phyloP scores from a whole-genome alignment of 2,329 filamentous ascomycete species.

The Capronia epimyces region DNA sequence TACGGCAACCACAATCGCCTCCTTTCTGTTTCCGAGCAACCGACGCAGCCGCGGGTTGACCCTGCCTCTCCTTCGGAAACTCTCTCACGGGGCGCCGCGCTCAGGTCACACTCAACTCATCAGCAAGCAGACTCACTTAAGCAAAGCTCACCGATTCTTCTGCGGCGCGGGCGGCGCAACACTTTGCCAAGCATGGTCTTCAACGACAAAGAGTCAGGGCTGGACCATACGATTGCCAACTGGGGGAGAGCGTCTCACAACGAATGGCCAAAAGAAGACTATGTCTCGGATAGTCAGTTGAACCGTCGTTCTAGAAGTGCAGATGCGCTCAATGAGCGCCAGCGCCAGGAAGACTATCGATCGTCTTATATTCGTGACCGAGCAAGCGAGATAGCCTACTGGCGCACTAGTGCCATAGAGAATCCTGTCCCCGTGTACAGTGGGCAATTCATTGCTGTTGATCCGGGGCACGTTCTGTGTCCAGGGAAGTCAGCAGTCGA shows the following conservation, averaged over 20 bases:
- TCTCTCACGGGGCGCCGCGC: conserved; percentile 17
- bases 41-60: conserved; percentile 1
- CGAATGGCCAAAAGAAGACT: conserved; percentile 13
- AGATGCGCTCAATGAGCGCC: conserved; percentile 36
- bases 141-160: conserved; percentile 4
- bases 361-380: conserved; percentile 38
- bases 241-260: conserved; percentile 2
- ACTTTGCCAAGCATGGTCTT: conserved; percentile 43
- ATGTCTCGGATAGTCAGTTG: conserved; percentile 23
- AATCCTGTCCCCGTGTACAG: conserved; percentile 26
- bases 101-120: conserved; percentile 23
- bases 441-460: conserved; percentile 21
- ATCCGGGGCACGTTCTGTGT: conserved; percentile 12
- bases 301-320: conserved; percentile 45
- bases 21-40: conserved; percentile 17
- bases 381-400: conserved; percentile 39
- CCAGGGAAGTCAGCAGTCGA: conserved; percentile 5
- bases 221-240: conserved; percentile 4
- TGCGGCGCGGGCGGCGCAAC: conserved; percentile 34
- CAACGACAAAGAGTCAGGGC: conserved; percentile 36
- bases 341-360: conserved; percentile 33
- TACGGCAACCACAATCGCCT: conserved; percentile 14
- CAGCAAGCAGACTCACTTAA: conserved; percentile 10
- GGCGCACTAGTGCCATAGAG: conserved; percentile 34
- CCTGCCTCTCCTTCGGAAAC: neutral